Base-by-base conservation (phyloP, 352 stramenopile species). In the Phytophthora aleatoria region DNA sequence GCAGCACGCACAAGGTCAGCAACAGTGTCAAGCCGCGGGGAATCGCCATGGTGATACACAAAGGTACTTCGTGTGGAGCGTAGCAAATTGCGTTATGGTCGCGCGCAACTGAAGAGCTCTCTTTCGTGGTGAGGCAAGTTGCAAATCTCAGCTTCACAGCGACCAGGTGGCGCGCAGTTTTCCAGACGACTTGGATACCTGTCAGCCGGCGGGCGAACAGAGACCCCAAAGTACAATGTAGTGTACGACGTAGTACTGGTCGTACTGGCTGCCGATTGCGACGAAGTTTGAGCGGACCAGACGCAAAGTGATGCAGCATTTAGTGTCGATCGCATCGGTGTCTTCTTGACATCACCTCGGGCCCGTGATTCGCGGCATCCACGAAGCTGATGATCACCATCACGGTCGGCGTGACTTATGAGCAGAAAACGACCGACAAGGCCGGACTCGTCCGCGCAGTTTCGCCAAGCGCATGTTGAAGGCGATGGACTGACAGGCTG, bases 101-200 rank as follows among this genome's bases (percentile, higher is more conserved):
- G 6, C 6, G 27, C 26, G 38, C 12, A 39, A 31, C 26, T 26
- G 15, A 49, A 33, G 31, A 38, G 13, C 16, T 28, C 44, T 57
- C 52, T 63, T 68, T 63, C 53, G 50, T 36, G 57, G 27, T 11
- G 47, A 6, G 44, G 45, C 31, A 55, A 27, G 51, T n/a, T 36
- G 62, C 62, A 70, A 70, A 66, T 61, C 62, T 56, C 52, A 31
- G 50, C 16, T 31, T 64, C 27, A 24, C 30, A 27, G 27, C 62
- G 35, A 62, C 38, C 64, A 68, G 64, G 64, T 68, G 43, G 51
- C 27, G 50, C 55, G 48, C 57, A 70, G 62, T 61, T 57, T 67
- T 67, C 36, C 35, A 52, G 47, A 48, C 50, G 38, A 20, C 43
- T 41, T 57, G 64, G 64, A 71, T 71, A 64, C 64, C 51, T 66